These are phyloP conservation scores for Hericium coralloides DNA, from an alignment of 768 basidiomycete genomes.

Conservation along the genomic window DNA sequence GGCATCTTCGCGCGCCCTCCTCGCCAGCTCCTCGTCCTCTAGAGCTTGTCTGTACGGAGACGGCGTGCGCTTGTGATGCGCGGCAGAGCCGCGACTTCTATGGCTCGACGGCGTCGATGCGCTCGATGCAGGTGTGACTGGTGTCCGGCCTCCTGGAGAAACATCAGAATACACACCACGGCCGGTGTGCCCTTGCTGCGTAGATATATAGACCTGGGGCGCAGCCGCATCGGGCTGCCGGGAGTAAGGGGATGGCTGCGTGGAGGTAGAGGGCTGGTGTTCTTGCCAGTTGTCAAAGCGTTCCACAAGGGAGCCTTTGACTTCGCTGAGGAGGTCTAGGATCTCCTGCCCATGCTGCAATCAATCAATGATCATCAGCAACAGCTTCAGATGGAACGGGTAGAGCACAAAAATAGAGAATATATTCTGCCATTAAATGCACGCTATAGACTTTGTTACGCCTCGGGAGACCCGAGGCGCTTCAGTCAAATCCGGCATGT, in stretches of 20 bases:
- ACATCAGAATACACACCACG: neutral
- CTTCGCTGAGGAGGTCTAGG: slow-evolving; percentile 50
- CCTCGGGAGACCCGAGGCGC: too few species aligned
- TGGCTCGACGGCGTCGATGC: slow-evolving; percentile 14
- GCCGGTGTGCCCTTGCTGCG: too few species aligned
- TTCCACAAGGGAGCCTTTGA: slow-evolving; percentile 57
- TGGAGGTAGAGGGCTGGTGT: slow-evolving; percentile 8
- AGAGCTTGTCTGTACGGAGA: slow-evolving; percentile 15
- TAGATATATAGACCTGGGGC: neutral
- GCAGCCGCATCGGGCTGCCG: too few species aligned
- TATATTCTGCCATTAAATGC: neutral
- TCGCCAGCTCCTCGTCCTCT: slow-evolving; percentile 28
- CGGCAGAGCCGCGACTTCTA: slow-evolving; percentile 6
- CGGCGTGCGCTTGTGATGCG: slow-evolving; percentile 1
- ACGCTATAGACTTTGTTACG: too few species aligned
- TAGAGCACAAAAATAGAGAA: neutral
- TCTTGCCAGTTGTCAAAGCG: slow-evolving; percentile 54
- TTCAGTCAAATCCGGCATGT: too few species aligned
- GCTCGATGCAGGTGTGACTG: slow-evolving; percentile 1
- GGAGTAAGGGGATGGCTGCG: neutral
- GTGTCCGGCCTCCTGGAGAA: neutral
- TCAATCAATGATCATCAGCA: slow-evolving; percentile 9
- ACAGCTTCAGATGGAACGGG: neutral
- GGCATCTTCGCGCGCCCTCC: slow-evolving; percentile 29
- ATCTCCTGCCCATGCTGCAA: slow-evolving; percentile 69